A percentile compares a stretch with the other conserved stretches of the same genome.
phyloP scores from a whole-genome alignment of 2,329 filamentous ascomycete species.

The Trichoderma atroviride region DNA sequence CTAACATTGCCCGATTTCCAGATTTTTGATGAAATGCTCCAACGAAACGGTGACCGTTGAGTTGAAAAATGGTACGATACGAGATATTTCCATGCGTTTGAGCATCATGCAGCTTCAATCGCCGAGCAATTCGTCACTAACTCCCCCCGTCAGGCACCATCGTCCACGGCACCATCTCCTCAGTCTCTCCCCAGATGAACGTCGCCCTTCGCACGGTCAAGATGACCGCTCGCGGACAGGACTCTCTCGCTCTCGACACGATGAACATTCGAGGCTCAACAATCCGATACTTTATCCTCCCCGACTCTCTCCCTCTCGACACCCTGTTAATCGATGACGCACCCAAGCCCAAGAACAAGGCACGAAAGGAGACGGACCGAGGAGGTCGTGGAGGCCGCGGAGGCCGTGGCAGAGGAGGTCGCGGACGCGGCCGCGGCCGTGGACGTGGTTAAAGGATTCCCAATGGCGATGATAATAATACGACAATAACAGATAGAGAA shows the following conservation, averaged over 20 bases:
- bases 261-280: slow-evolving; percentile 97
- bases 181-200: slow-evolving; percentile 98
- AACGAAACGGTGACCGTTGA: slow-evolving; percentile 99
- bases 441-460: slow-evolving; percentile 35
- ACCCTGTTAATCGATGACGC: slow-evolving; percentile 94
- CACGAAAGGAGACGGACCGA: slow-evolving; percentile 79
- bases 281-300: slow-evolving; percentile 94
- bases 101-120: neutral
- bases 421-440: slow-evolving; percentile 48
- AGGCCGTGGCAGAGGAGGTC: slow-evolving; percentile 48
- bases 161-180: slow-evolving; percentile 93
- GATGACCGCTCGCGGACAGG: slow-evolving; percentile 88
- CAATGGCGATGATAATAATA: slow-evolving; percentile 13
- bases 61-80: slow-evolving; percentile 83
- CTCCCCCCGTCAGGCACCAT: slow-evolving; percentile 72
- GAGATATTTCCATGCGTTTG: neutral
- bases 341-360: slow-evolving; percentile 99
- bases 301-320: slow-evolving; percentile 91
- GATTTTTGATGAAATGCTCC: slow-evolving; percentile 98
- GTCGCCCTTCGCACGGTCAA: slow-evolving; percentile 93
- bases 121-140: slow-evolving; percentile 10
- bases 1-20: slow-evolving; percentile 46
- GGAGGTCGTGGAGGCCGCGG: slow-evolving; percentile 58
- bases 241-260: slow-evolving; percentile 84
- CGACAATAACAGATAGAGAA: neutral